Evolutionary conservation across 2,329 filamentous ascomycete species (phyloP).

Genomic region (Colletotrichum zoysiae): DNA sequence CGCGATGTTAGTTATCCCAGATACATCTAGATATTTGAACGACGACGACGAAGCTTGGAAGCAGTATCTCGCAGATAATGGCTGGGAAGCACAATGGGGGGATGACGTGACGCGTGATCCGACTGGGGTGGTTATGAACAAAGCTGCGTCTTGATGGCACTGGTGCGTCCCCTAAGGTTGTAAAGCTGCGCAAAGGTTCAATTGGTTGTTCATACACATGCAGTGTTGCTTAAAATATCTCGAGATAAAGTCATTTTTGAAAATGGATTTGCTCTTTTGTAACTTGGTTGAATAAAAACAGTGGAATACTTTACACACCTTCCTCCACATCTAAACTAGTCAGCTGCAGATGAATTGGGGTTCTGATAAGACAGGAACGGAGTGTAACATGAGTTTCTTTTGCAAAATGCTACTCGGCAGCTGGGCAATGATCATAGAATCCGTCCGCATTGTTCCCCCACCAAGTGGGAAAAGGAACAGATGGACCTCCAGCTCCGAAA

Average conservation of each 20-base stretch:
- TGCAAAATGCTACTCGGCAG: background rate
- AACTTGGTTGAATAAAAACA: too few relatives aligned
- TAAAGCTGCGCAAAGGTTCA: too few relatives aligned
- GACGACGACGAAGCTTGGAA: constrained; percentile 50
- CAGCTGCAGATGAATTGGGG: too few relatives aligned
- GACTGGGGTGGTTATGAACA: constrained; percentile 27
- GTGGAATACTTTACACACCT: too few relatives aligned
- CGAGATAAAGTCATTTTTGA: too few relatives aligned
- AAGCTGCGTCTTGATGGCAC: constrained; percentile 14
- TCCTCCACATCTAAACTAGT: too few relatives aligned
- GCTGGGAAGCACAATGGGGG: constrained; percentile 48
- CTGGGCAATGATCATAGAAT: constrained; percentile 62
- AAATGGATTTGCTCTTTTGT: too few relatives aligned
- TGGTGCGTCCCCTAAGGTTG: too few relatives aligned
- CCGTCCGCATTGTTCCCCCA: constrained; percentile 66
- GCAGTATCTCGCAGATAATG: constrained; percentile 47
- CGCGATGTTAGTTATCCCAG: constrained; percentile 59
- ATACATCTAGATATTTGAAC: constrained; percentile 46
- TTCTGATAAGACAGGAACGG: background rate
- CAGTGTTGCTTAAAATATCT: too few relatives aligned
- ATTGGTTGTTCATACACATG: too few relatives aligned
- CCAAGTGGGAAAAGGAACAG: constrained; percentile 63
- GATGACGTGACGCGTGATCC: constrained; percentile 47
- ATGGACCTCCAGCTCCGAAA: constrained; percentile 62
- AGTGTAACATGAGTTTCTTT: background rate